Evolutionary conservation across 2,329 filamentous ascomycete species (phyloP).

Genomic region (Aspergillus sp.): DNA sequence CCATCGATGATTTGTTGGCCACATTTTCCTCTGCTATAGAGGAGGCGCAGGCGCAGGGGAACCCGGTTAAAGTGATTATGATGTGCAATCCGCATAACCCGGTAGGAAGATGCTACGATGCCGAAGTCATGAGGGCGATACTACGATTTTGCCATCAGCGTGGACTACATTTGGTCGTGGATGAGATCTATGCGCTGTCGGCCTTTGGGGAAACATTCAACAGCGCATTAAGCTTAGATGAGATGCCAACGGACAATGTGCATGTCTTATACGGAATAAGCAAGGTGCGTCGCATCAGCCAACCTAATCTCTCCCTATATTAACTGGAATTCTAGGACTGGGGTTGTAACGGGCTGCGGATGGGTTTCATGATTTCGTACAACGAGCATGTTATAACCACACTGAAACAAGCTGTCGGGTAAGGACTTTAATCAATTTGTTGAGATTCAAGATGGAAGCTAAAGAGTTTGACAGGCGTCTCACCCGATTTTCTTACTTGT

Average conservation of each 20-base stretch:
- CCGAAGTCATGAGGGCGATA: background rate
- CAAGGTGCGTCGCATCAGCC: background rate
- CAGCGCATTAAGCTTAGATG: background rate
- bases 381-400: background rate
- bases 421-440: background rate
- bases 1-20: background rate
- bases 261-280: background rate
- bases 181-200: conserved; percentile 1
- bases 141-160: background rate
- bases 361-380: background rate
- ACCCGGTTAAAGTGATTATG: background rate
- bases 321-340: background rate
- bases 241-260: background rate
- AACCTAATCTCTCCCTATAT: background rate
- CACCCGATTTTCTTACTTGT: background rate
- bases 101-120: background rate
- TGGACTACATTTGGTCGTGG: background rate
- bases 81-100: conserved; percentile 1
- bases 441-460: no score
- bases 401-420: background rate
- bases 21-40: background rate
- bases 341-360: background rate
- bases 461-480: background rate
- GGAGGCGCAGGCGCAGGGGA: background rate
- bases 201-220: background rate